Conservation (phyloP, 345 rosid species). For the Populus deltoides region DNA sequence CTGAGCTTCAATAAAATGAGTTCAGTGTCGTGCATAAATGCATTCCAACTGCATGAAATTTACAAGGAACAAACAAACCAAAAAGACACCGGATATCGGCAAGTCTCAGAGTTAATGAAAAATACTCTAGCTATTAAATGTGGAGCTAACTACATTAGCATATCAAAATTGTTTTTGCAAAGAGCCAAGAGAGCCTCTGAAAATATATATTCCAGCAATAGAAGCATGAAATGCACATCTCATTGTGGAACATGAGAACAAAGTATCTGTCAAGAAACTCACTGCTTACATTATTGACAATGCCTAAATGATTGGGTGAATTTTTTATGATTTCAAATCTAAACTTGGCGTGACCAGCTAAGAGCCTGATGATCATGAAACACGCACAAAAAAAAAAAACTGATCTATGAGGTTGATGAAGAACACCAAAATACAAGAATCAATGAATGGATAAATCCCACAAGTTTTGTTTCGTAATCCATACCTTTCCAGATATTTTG, state of each 20-base stretch:
- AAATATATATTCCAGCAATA: not conserved
- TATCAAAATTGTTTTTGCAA: not conserved
- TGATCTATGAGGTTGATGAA: not conserved
- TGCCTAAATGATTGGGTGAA: not conserved
- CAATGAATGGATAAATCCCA: not conserved
- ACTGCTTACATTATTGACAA: not conserved
- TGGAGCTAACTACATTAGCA: not conserved
- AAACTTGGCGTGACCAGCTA: not conserved
- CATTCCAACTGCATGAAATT: not conserved
- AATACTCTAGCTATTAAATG: not conserved
- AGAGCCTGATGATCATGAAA: not conserved
- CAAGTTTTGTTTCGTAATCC: constrained; percentile 5
- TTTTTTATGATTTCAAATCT: not conserved
- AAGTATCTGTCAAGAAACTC: not conserved
- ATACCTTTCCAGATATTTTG: constrained; percentile 71
- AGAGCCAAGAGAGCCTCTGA: not conserved
- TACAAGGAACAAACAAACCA: not conserved
- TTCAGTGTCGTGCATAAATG: not conserved
- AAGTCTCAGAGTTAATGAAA: not conserved
- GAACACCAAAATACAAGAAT: not conserved
- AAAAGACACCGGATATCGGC: not conserved
- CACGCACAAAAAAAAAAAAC: not conserved
- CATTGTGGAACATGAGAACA: not conserved
- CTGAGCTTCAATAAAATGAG: not conserved
- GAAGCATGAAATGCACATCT: not conserved